Evolutionary conservation across 768 basidiomycete species (phyloP).

Genomic region (Rubroboletus satanas): DNA sequence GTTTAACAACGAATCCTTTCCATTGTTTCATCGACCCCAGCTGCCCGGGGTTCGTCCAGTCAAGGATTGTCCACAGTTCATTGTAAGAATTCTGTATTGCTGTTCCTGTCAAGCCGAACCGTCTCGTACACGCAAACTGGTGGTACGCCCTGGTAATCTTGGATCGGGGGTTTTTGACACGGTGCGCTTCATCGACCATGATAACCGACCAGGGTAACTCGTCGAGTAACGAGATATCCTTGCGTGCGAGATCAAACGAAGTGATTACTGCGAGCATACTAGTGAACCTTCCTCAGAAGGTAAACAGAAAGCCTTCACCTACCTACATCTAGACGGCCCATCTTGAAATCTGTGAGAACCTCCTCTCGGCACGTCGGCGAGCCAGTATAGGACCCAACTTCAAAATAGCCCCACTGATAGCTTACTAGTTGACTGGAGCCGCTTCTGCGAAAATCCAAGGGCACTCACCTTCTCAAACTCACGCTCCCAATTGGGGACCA

Average conservation of each 20-base stretch:
- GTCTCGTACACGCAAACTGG: constrained; percentile 57
- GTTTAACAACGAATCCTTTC: constrained; percentile 66
- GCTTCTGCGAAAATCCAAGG: not conserved
- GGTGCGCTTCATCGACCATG: constrained; percentile 88
- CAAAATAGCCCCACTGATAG: constrained; percentile 89
- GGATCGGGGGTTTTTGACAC: constrained; percentile 74
- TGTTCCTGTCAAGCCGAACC: constrained; percentile 88
- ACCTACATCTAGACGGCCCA: constrained; percentile 85
- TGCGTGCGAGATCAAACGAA: constrained; percentile 70
- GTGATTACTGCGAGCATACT: constrained; percentile 58
- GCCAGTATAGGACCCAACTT: constrained; percentile 71
- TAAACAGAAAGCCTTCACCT: constrained; percentile 25
- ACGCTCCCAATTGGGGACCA: constrained; percentile 85
- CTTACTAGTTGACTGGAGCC: not conserved
- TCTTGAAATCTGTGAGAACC: constrained; percentile 66
- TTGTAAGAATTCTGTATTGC: constrained; percentile 84
- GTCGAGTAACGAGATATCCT: constrained; percentile 65
- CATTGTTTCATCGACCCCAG: constrained; percentile 75
- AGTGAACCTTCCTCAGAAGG: not conserved
- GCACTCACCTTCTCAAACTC: constrained; percentile 73
- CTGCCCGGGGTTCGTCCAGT: constrained; percentile 85
- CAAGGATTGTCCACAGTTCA: constrained; percentile 88
- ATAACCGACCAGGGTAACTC: constrained; percentile 68
- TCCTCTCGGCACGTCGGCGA: constrained; percentile 46
- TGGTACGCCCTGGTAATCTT: constrained; percentile 67